These are phyloP conservation scores for Paramecium primaurelia DNA, from an alignment of 73 alveolate species.

Conservation along the genomic window DNA sequence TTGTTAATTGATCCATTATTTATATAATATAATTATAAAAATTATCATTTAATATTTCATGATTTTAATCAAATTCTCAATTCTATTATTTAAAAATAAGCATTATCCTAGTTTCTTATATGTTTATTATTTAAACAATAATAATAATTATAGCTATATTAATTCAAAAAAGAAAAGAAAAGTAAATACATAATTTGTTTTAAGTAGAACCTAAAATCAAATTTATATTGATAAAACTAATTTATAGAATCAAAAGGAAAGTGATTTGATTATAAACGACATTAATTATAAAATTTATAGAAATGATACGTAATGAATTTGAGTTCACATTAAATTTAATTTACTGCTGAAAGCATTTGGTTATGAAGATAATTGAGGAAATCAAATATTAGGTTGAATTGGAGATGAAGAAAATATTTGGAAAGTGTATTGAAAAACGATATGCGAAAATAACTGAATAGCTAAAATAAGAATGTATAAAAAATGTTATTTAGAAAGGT, in stretches of 20 bases:
- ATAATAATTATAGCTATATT: too few relatives aligned
- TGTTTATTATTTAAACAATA: background rate
- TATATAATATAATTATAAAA: background rate
- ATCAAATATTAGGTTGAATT: background rate
- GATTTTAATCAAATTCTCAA: background rate
- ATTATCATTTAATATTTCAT: background rate
- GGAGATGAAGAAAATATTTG: background rate
- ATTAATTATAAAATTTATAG: background rate
- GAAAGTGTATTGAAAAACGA: conserved; percentile 18
- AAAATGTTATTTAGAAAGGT: background rate
- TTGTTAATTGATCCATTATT: background rate
- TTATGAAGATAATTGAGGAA: background rate
- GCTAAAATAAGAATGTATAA: background rate
- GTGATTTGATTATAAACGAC: background rate
- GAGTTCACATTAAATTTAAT: background rate
- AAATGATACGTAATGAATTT: background rate
- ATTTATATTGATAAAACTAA: background rate
- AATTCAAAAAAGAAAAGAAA: background rate
- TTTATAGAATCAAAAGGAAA: background rate
- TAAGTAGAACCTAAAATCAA: background rate
- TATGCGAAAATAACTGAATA: conserved; percentile 10
- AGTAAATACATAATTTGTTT: background rate
- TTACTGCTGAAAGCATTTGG: background rate
- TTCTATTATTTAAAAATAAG: background rate
- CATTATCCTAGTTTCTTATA: background rate